Base-by-base conservation (phyloP, 1,139 yeast genomes). In the Yamadazyma membranifaciens region DNA sequence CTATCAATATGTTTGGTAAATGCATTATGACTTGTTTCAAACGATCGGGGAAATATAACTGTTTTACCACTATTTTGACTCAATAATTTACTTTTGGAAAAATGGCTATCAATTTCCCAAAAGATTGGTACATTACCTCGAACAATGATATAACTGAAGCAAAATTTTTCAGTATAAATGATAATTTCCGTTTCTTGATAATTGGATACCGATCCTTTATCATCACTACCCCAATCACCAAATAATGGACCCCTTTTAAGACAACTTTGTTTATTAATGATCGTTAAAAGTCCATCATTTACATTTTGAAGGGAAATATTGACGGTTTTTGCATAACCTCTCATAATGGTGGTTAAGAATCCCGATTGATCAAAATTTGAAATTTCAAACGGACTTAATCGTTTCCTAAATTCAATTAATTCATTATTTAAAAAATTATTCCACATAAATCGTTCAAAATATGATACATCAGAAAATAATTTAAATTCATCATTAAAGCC, bases 81-180 rank as follows among this genome's bases (percentile, higher is more conserved):
- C n/a, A 69, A 41, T 29, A 70, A 46, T 17, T 53, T 60, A 43
- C 59, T 64, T 37, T 66, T 67, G 12, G 56, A 42, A 33, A 56
- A 52, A 45, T 78, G 80, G 42, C 70, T 73, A 40, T 81, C 85
- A 52, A 62, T 63, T 40, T 69, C 73, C 75, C 86, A 84, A 51
- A 77, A 81, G 25, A 83, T 60, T 0, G 94, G 92, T 2, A 80
- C 82, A 56, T 84, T 84, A 0, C 89, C 92, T 43, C 84, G 58
- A 1, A 82, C 61, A 37, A 81, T 73, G 1, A 79, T 71, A 49
- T 82, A 82, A 2, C 87, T 73, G 45, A 80, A 72, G 43, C 81
- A 72, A 46, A 69, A 74, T 12, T 60, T 59, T 29, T 73, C 71
- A 4, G 81, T 75, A 41, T 78, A 78, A 12, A 83, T 64, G 3